Conservation (phyloP, 2,329 filamentous ascomycete genomes). For the Diplodia corticola region DNA sequence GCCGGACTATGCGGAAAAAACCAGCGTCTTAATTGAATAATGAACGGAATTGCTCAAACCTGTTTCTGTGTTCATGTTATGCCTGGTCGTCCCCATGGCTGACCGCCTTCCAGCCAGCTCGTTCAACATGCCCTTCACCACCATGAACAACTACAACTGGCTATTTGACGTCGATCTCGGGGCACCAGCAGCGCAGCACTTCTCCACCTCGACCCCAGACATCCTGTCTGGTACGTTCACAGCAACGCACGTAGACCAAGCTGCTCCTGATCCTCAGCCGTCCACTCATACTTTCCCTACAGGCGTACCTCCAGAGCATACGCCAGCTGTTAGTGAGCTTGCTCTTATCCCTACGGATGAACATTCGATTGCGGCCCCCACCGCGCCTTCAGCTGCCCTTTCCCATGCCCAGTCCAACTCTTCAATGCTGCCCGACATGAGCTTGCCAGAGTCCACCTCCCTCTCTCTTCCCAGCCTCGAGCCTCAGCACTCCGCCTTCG, state of each 20-base stretch:
- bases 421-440: conserved; percentile 12
- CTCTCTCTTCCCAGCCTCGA: conserved; percentile 13
- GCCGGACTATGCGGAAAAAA: conserved; percentile 6
- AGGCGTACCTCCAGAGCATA: conserved; percentile 22
- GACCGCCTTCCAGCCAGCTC: conserved; percentile 49
- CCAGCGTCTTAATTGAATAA: conserved; percentile 13
- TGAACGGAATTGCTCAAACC: conserved; percentile 4
- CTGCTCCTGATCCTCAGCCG: conserved; percentile 19
- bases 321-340: conserved; percentile 22
- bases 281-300: conserved; percentile 24
- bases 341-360: conserved; percentile 4
- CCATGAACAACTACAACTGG: conserved; percentile 64
- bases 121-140: conserved; percentile 66
- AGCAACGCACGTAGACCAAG: conserved; percentile 24
- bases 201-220: conserved; percentile 26
- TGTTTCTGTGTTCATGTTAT: not conserved
- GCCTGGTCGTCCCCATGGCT: conserved; percentile 5
- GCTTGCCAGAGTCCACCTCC: conserved; percentile 1
- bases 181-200: conserved; percentile 24
- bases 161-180: conserved; percentile 54
- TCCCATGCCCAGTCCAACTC: conserved; percentile 5
- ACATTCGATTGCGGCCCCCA: conserved; percentile 2
- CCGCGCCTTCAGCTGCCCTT: not conserved
- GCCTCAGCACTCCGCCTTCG: not conserved
- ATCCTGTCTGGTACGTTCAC: conserved; percentile 31